Percentiles rank a stretch among this genome's conserved stretches.
phyloP scores from a whole-genome alignment of 176 grass and related monocot species.

The Rhynchospora breviuscula region DNA sequence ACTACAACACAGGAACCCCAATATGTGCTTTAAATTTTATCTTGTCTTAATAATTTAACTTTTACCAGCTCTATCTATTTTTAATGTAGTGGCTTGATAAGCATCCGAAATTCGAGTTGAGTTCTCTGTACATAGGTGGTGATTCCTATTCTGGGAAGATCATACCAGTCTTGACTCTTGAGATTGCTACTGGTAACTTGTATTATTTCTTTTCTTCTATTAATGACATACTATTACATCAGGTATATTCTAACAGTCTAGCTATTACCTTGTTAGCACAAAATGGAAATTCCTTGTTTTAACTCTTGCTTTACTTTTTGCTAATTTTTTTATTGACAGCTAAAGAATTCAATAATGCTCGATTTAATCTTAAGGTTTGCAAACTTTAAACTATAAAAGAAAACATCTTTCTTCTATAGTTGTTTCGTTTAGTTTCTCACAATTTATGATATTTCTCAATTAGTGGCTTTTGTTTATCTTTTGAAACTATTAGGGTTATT shows the following conservation, averaged over 20 bases:
- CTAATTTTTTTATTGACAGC: slow-evolving; percentile 12
- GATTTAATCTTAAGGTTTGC: slow-evolving; percentile 42
- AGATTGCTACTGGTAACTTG: slow-evolving; percentile 37
- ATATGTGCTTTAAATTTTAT: background rate
- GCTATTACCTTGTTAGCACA: background rate
- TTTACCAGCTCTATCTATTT: background rate
- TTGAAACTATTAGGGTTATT: slow-evolving; percentile 42
- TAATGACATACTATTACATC: background rate
- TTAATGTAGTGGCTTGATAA: slow-evolving; percentile 40
- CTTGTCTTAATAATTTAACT: background rate
- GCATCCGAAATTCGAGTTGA: slow-evolving; percentile 49
- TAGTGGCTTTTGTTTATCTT: background rate
- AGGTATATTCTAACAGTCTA: background rate
- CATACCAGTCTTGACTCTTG: slow-evolving; percentile 43
- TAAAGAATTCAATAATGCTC: slow-evolving; percentile 11
- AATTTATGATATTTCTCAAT: background rate
- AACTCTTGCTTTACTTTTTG: background rate
- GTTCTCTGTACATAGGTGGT: slow-evolving; percentile 75
- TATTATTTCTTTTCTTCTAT: background rate
- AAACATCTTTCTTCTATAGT: background rate
- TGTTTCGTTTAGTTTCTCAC: background rate
- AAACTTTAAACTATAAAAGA: background rate
- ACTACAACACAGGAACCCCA: background rate
- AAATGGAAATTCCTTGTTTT: background rate
- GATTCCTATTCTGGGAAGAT: slow-evolving; percentile 77